A percentile compares a stretch with the other conserved stretches of the same genome.
Evolutionary conservation across 495 filamentous ascomycete genomes (phyloP).

Genomic region (Neurospora sp.): DNA sequence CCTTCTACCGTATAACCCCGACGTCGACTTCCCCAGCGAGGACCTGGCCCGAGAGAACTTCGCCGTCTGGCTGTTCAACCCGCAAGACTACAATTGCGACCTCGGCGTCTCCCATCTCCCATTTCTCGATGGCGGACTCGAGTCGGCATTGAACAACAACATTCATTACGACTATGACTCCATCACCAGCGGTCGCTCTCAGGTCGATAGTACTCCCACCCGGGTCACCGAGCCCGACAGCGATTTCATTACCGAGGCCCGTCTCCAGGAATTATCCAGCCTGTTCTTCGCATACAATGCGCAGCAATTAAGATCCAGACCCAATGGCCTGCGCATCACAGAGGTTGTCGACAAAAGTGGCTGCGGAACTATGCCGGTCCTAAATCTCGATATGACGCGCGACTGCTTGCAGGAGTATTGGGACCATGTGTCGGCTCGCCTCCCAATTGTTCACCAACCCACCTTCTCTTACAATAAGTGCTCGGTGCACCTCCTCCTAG

Average conservation of each 20-base stretch:
- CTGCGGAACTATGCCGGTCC: constrained; percentile 51
- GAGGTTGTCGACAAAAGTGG: constrained; percentile 60
- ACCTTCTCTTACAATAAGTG: constrained; percentile 81
- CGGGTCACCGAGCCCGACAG: constrained; percentile 55
- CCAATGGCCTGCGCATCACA: constrained; percentile 44
- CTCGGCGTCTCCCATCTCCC: constrained; percentile 32
- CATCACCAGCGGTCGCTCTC: constrained; percentile 46
- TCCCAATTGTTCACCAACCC: constrained; percentile 88
- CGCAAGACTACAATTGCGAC: constrained; percentile 29
- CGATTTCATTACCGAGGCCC: constrained; percentile 72
- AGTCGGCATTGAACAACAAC: constrained; percentile 40
- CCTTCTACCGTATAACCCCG: constrained; percentile 23
- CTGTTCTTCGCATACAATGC: constrained; percentile 70
- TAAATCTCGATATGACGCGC: constrained; percentile 83
- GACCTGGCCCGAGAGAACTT: constrained; percentile 35
- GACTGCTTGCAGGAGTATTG: constrained; percentile 88
- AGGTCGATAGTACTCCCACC: constrained; percentile 65
- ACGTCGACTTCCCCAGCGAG: constrained; percentile 26
- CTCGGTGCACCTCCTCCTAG: constrained; percentile 68
- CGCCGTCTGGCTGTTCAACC: constrained; percentile 40
- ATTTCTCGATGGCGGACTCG: constrained; percentile 39
- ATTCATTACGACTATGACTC: constrained; percentile 44
- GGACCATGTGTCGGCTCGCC: constrained; percentile 83
- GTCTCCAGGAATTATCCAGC: constrained; percentile 66
- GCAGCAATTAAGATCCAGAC: constrained; percentile 59